phyloP scores from a whole-genome alignment of 1,284 basidiomycete genomes.

The Austropuccinia psidii region DNA sequence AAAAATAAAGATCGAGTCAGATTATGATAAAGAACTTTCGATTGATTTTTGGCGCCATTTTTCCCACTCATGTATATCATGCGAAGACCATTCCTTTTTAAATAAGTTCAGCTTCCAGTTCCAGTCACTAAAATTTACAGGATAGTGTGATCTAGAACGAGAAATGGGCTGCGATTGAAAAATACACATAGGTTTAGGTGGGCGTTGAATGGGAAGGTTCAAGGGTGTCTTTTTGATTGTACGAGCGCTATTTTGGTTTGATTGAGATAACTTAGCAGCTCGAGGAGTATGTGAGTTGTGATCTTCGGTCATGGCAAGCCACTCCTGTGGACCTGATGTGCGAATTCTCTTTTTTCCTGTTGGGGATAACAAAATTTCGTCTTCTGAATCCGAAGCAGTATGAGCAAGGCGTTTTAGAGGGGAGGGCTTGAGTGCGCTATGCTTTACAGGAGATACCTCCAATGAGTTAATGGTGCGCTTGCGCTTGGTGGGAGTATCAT shows the following conservation, averaged over 20 bases:
- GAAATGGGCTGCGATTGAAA: conserved; percentile 14
- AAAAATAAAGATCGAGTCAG: too few relatives aligned
- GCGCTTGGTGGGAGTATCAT: too few relatives aligned
- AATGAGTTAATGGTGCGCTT: too few relatives aligned
- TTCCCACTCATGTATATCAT: conserved; percentile 7
- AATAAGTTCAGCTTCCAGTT: conserved; percentile 20
- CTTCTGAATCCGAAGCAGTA: background rate
- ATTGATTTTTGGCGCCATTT: conserved; percentile 17
- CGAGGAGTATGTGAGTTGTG: too few relatives aligned
- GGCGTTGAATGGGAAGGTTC: background rate
- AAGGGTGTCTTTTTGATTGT: conserved; percentile 16
- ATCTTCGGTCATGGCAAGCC: too few relatives aligned
- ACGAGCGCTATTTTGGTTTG: background rate
- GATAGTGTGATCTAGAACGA: background rate
- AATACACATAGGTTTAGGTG: conserved; percentile 27
- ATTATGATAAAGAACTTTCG: background rate
- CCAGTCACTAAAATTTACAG: conserved; percentile 15
- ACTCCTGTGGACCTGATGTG: too few relatives aligned
- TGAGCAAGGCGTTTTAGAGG: background rate
- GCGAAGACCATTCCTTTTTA: background rate
- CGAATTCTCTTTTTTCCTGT: background rate
- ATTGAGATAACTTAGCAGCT: background rate
- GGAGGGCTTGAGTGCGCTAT: background rate
- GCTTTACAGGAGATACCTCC: too few relatives aligned
- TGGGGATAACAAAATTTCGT: background rate